phyloP scores from a whole-genome alignment of 192 early-diverging fungal genomes.

The Rhizophagus sp. region DNA sequence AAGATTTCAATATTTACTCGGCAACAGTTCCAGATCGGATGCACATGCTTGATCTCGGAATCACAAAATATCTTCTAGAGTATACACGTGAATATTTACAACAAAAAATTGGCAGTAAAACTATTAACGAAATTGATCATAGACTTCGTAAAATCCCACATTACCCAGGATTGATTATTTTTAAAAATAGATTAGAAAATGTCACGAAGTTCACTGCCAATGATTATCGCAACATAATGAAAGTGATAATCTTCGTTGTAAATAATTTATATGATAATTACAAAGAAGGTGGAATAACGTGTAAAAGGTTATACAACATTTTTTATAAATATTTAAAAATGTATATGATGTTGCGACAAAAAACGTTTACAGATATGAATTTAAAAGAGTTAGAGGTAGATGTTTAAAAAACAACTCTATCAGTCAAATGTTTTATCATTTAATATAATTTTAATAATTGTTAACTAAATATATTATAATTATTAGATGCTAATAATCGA shows the following conservation, averaged over 20 bases:
- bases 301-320: not conserved
- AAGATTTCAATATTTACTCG: slow-evolving; percentile 4
- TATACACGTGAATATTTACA: not conserved
- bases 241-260: not conserved
- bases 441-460: too few species aligned
- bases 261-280: not conserved
- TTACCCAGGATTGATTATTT: not conserved
- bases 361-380: not conserved
- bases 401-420: slow-evolving; percentile 5
- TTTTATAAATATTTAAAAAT: slow-evolving; percentile 7
- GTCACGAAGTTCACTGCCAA: not conserved
- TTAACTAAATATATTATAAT: too few species aligned
- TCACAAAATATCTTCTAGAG: not conserved
- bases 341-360: not conserved
- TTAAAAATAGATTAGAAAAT: slow-evolving; percentile 3
- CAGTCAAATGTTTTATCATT: too few species aligned
- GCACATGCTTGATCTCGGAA: not conserved
- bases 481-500: too few species aligned
- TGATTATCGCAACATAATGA: not conserved
- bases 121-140: not conserved
- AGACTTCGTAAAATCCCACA: not conserved
- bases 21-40: not conserved
- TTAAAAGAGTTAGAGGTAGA: slow-evolving; percentile 31
- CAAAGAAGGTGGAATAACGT: not conserved
- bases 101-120: not conserved